A percentile compares a stretch with the other conserved stretches of the same genome.
Conservation (phyloP, 2,329 filamentous ascomycete genomes). For the Magnaporthales sp. region DNA sequence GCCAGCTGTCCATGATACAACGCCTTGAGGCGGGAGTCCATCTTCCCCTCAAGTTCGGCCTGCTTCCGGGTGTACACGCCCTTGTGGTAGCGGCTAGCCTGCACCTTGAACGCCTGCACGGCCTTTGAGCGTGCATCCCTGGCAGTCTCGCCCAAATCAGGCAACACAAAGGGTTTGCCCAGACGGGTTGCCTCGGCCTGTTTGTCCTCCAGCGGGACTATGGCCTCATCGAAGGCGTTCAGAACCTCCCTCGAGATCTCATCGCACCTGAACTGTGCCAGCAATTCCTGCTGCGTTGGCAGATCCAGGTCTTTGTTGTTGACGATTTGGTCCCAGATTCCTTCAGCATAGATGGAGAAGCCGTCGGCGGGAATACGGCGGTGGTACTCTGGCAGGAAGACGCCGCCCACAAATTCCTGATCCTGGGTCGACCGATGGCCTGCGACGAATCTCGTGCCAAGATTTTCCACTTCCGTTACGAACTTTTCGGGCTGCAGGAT, state of each 20-base stretch:
- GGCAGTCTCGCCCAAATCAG: slow-evolving; percentile 67
- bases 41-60: slow-evolving; percentile 74
- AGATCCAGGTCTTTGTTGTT: slow-evolving; percentile 97
- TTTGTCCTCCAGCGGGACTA: slow-evolving; percentile 76
- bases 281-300: slow-evolving; percentile 90
- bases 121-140: slow-evolving; percentile 62
- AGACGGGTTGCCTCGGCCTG: slow-evolving; percentile 65
- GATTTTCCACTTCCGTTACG: slow-evolving; percentile 65
- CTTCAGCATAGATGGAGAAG: slow-evolving; percentile 88
- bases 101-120: slow-evolving; percentile 76
- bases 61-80: slow-evolving; percentile 84
- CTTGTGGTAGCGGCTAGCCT: slow-evolving; percentile 94
- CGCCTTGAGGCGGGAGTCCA: slow-evolving; percentile 80
- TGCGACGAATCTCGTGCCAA: slow-evolving; percentile 74
- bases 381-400: slow-evolving; percentile 93
- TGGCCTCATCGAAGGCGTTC: slow-evolving; percentile 70
- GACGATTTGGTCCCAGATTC: slow-evolving; percentile 97
- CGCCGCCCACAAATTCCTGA: slow-evolving; percentile 65
- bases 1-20: slow-evolving; percentile 83
- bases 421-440: slow-evolving; percentile 70
- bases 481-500: slow-evolving; percentile 93
- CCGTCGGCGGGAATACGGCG: slow-evolving; percentile 92
- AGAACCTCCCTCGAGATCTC: slow-evolving; percentile 90
- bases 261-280: slow-evolving; percentile 95
- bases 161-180: slow-evolving; percentile 66